phyloP scores from a whole-genome alignment of 1,284 basidiomycete genomes.

The Waitea zeae region DNA sequence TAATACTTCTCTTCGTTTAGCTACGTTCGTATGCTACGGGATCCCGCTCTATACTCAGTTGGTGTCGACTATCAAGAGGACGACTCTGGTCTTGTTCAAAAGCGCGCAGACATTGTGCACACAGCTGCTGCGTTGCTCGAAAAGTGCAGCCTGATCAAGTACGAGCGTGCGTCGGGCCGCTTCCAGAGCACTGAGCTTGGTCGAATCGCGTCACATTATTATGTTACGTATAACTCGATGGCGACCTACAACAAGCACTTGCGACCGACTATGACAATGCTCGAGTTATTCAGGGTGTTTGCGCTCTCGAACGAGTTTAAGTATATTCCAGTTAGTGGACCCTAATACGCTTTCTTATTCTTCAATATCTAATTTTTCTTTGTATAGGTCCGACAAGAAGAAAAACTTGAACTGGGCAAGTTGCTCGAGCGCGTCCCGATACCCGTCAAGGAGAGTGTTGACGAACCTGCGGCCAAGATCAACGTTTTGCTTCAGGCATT shows the following conservation, averaged over 20 bases:
- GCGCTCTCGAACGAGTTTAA: conserved; percentile 97
- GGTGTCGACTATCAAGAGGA: conserved; percentile 85
- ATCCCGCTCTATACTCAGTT: conserved; percentile 81
- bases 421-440: conserved; percentile 92
- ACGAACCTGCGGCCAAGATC: conserved; percentile 94
- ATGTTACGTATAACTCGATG: conserved; percentile 95
- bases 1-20: conserved; percentile 18
- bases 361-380: conserved; percentile 36
- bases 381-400: conserved; percentile 22
- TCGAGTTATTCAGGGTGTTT: conserved; percentile 95
- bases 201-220: conserved; percentile 92
- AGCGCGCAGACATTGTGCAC: conserved; percentile 88
- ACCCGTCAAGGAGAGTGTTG: conserved; percentile 92
- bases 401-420: conserved; percentile 87
- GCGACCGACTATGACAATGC: conserved; percentile 68
- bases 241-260: conserved; percentile 93
- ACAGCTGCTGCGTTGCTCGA: conserved; percentile 89
- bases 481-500: conserved; percentile 93
- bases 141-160: conserved; percentile 88
- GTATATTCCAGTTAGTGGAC: conserved; percentile 78
- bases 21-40: conserved; percentile 93
- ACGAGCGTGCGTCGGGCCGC: conserved; percentile 78
- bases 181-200: conserved; percentile 90
- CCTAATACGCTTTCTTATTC: conserved; percentile 6
- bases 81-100: conserved; percentile 76